Base-by-base conservation (phyloP, 306 rosid species). In the Pyrus bretschneideri region DNA sequence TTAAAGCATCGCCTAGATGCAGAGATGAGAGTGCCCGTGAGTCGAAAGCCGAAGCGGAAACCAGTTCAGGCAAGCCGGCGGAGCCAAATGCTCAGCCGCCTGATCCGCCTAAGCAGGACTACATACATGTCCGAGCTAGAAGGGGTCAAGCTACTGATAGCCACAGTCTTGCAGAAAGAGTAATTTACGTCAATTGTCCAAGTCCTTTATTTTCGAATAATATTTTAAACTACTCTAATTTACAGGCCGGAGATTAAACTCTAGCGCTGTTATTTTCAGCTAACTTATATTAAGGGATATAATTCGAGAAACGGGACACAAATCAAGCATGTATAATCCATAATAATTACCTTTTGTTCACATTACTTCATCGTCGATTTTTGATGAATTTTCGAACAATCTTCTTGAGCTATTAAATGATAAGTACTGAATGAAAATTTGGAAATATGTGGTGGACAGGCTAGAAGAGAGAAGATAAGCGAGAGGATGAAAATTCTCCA, bases 61-160 rank as follows among this genome's bases (percentile, higher is more conserved):
- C 42, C 85, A 87, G 92, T 83, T 87, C 97, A 83, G 93, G 93
- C 81, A 91, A 87, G 91, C 86, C 62, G 51, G 93, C 67, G 81
- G 97, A 89, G 66, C 87, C 82, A 71, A 81, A 40, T 52, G 69
- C 59, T 44, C 89, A 78, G 85, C 83, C 87, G 58, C 66, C 81
- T 17, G 95, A 88, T 73, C 91, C 90, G 69, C 90, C 93, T 27
- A 93, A 91, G 91, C 93, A 84, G 84, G 98, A 93, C 77, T 91
- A 85, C 74, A 93, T 93, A 46, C 98, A 93, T 73, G 98, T 93
- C 4, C 88, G 98, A 82, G 98, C 98, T 1, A 89, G 98, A 85
- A 87, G 98, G 76, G 98, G 98, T 70, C 97, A 93, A 88, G 98
- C 98, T 44, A 93, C 98, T 59, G 98, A 93, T 78, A 93, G 98